Evolutionary conservation across 208 protist genomes (phyloP), one percentile per base, ranked within the genome.

Genomic region (Wallacemonas sp.): DNA sequence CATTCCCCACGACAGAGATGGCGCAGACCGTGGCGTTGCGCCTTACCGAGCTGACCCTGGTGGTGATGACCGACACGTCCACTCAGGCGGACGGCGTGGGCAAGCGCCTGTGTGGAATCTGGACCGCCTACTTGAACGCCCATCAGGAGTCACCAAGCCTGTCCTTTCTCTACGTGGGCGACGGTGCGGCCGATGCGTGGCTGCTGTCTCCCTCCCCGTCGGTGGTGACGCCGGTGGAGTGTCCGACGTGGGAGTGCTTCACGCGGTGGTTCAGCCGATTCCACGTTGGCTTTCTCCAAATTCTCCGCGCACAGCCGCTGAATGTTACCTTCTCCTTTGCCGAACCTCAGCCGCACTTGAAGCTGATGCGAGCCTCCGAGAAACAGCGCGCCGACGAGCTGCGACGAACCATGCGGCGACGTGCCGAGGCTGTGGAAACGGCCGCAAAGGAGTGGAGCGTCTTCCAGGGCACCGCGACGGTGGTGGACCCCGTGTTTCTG

Each of bases 11-110:
- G 2, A 54, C 45, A 3, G 82, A 89, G 29, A 59, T 87, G 32
- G 71, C 89, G 8, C 70, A 67, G n/a, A 62, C 57, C 2, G 70
- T 83, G 18, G 64, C 80, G 25, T 42, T 62, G 20, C 74, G 76
- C 0, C 63, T 92, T 29, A 65, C 89, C 46, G 74, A 87, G 55
- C 46, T 89, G 48, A 78, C 84, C 32, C 61, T 81, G 36, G 67
- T 67, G 4, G 26, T 85, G 11, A 41, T 72, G 41, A 70, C 25
- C 18, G 33, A 57, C 50, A 10, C 69, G 33, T 25, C 32, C 20
- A 67, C 62, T n/a, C 64, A 62, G 16, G n/a, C 20, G 1, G 50
- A 74, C 22, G 36, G 33, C 1, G 33, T 38, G 16, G 70, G 70
- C 57, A 50, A 67, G 29, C 77, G 74, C 33, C 52, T 92, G 63